phyloP scores from a whole-genome alignment of 176 grass and related monocot genomes.

The Zizania latifolia region DNA sequence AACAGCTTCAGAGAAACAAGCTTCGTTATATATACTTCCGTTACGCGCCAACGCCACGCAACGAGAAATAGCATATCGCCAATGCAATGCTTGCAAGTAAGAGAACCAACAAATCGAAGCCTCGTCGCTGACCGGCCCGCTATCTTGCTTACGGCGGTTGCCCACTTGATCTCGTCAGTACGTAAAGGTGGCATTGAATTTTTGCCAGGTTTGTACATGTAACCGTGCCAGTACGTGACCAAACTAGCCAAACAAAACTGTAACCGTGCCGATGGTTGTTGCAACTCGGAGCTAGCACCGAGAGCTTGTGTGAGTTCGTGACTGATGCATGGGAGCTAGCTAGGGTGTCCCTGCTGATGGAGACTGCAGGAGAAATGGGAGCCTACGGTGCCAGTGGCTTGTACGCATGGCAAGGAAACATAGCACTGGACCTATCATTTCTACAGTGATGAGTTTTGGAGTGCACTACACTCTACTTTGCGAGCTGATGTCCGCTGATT shows the following conservation, averaged over 20 bases:
- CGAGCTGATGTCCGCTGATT: neutral
- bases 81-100: slow-evolving; percentile 48
- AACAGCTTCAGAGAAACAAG: neutral
- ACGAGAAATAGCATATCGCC: neutral
- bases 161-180: neutral
- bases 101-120: neutral
- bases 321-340: neutral
- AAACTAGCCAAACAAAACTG: too few relatives aligned
- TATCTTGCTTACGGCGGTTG: slow-evolving; percentile 18
- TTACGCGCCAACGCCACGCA: neutral
- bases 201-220: too few relatives aligned
- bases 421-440: too few relatives aligned
- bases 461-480: slow-evolving; percentile 36
- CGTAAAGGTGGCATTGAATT: neutral
- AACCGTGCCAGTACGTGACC: too few relatives aligned
- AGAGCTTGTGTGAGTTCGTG: neutral
- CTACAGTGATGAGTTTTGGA: slow-evolving; percentile 28
- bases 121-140: neutral
- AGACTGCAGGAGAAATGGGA: neutral
- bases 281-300: neutral
- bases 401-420: slow-evolving; percentile 45
- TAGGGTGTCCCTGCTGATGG: slow-evolving; percentile 17
- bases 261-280: neutral
- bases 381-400: slow-evolving; percentile 33
- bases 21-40: slow-evolving; percentile 16